Evolutionary conservation across 1,284 basidiomycete species (phyloP).

Genomic region (Trametes versicolor): DNA sequence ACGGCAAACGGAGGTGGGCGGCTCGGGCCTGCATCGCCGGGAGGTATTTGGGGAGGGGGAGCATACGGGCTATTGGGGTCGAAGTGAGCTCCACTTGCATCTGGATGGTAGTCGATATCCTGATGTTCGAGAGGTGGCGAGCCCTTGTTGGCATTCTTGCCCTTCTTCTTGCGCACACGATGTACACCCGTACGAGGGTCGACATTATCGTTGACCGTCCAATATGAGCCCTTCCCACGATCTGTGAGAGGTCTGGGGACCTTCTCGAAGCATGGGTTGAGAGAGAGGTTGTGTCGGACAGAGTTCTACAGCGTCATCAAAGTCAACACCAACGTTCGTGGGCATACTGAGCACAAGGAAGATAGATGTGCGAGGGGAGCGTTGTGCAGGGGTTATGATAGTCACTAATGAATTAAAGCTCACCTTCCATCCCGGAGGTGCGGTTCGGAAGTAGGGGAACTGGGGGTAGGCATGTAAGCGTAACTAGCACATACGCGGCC

Average conservation of each 20-base stretch:
- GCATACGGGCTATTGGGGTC: conserved; percentile 66
- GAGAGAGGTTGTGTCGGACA: conserved; percentile 92
- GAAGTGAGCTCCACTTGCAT: conserved; percentile 51
- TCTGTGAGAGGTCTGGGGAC: conserved; percentile 90
- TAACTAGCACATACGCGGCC: conserved; percentile 10
- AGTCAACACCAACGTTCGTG: neutral
- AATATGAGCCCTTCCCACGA: conserved; percentile 87
- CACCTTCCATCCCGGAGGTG: conserved; percentile 88
- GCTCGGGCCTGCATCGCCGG: conserved; percentile 66
- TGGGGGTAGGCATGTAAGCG: conserved; percentile 43
- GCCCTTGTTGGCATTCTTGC: conserved; percentile 62
- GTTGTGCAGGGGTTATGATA: neutral
- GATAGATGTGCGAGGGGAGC: neutral
- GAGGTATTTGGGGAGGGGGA: conserved; percentile 60
- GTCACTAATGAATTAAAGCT: conserved; percentile 39
- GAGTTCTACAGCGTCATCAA: conserved; percentile 71
- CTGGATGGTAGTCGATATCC: conserved; percentile 67
- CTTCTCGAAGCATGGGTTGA: conserved; percentile 95
- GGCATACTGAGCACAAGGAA: neutral
- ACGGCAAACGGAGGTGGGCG: conserved; percentile 65
- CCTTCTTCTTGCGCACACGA: conserved; percentile 84
- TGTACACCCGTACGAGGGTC: conserved; percentile 88
- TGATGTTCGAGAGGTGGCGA: conserved; percentile 36
- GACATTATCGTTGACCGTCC: conserved; percentile 88
- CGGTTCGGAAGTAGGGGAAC: conserved; percentile 87